These are phyloP conservation scores for Lachnellula arida DNA, from an alignment of 2,329 filamentous ascomycete species.

Conservation along the genomic window DNA sequence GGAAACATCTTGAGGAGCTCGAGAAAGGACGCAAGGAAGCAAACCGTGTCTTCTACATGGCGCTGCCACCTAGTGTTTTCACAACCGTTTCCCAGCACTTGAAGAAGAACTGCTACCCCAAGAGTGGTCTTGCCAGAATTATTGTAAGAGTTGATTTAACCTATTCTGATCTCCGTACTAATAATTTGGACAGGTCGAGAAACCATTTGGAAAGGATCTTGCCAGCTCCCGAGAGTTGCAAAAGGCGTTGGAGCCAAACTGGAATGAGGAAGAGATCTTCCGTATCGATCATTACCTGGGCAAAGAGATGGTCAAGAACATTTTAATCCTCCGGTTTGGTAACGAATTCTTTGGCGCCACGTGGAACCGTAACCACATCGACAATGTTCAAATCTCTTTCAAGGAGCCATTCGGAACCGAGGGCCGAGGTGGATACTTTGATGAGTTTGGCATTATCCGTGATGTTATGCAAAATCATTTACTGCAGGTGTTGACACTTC, in stretches of 20 bases:
- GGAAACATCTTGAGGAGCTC: constrained; percentile 78
- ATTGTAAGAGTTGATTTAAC: constrained; percentile 59
- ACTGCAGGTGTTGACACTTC: constrained; percentile 89
- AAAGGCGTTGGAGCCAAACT: constrained; percentile 91
- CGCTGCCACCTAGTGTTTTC: constrained; percentile 94
- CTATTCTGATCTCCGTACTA: background rate
- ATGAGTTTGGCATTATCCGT: constrained; percentile 98
- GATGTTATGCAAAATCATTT: constrained; percentile 99
- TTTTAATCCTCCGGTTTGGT: constrained; percentile 93
- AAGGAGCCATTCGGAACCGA: constrained; percentile 99
- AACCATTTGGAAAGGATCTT: constrained; percentile 97
- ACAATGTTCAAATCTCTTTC: constrained; percentile 98
- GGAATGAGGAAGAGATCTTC: constrained; percentile 98
- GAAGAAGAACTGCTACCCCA: constrained; percentile 95
- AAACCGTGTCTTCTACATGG: constrained; percentile 98
- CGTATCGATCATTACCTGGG: constrained; percentile 99
- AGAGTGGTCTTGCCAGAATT: constrained; percentile 83
- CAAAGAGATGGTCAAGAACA: constrained; percentile 99
- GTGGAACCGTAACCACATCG: constrained; percentile 99
- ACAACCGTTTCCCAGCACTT: constrained; percentile 95
- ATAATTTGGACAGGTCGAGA: constrained; percentile 70
- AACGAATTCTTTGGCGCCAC: constrained; percentile 98
- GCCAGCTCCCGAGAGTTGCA: constrained; percentile 91
- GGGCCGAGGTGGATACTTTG: constrained; percentile 96
- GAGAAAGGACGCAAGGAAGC: constrained; percentile 79